Percentiles rank a stretch among this genome's conserved stretches.
Conservation (phyloP, 768 basidiomycete genomes). For the Chlorophyllum brunneum region DNA sequence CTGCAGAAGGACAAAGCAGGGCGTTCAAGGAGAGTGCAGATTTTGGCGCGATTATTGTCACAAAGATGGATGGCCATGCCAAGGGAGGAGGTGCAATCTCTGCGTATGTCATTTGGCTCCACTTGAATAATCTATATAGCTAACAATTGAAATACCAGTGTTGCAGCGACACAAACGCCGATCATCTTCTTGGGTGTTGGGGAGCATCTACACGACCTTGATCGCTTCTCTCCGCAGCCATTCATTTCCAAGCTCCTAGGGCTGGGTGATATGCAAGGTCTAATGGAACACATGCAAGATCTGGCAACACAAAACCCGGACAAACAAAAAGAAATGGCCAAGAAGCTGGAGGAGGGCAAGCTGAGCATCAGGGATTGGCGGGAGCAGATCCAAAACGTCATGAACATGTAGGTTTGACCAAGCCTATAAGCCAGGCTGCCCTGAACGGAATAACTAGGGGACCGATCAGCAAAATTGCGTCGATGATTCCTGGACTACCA, state of each 20-base stretch:
- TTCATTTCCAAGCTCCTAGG: constrained; percentile 97
- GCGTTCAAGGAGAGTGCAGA: constrained; percentile 98
- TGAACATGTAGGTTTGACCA: constrained; percentile 79
- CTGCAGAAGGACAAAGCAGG: constrained; percentile 91
- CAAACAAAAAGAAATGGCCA: constrained; percentile 96
- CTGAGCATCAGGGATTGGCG: constrained; percentile 96
- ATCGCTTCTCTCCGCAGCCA: constrained; percentile 92
- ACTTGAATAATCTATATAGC: background rate
- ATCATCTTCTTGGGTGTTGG: constrained; percentile 99
- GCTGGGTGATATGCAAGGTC: constrained; percentile 92
- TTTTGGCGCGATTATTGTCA: constrained; percentile 98
- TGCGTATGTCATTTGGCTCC: constrained; percentile 58
- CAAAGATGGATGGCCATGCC: constrained; percentile 99
- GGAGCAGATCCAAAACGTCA: constrained; percentile 95
- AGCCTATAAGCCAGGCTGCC: background rate
- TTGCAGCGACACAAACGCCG: constrained; percentile 97
- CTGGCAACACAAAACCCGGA: constrained; percentile 91
- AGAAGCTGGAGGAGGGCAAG: constrained; percentile 96
- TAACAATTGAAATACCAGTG: constrained; percentile 43
- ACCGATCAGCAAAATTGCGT: constrained; percentile 97
- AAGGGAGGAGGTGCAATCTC: constrained; percentile 99
- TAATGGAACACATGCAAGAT: constrained; percentile 99
- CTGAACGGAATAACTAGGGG: constrained; percentile 58
- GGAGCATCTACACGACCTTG: constrained; percentile 96
- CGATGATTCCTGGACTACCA: constrained; percentile 97